These are phyloP conservation scores for Oemleria cerasiformis DNA, from an alignment of 306 rosid genomes.

Conservation along the genomic window DNA sequence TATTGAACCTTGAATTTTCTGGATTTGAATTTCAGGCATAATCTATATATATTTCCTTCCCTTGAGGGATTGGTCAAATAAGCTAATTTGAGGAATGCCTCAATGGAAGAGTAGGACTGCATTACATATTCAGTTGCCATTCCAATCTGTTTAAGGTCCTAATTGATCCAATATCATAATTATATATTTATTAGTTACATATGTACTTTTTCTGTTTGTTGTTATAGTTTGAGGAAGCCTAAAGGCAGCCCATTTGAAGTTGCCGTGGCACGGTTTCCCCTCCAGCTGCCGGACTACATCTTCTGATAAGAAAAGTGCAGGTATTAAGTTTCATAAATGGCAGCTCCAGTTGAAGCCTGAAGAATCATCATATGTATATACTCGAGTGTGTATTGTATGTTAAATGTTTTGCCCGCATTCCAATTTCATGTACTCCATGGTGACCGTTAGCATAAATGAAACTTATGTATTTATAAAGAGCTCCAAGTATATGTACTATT, in stretches of 20 bases:
- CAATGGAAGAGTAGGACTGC: too few species aligned
- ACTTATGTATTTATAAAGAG: neutral
- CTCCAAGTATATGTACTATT: too few species aligned
- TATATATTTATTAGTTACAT: too few species aligned
- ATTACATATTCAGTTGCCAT: neutral
- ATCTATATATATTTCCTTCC: neutral
- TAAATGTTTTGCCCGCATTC: neutral
- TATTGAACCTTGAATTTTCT: neutral
- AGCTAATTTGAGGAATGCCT: too few species aligned
- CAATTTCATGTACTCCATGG: neutral
- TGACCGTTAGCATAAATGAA: neutral
- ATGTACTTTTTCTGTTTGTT: neutral
- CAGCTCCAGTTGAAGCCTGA: neutral
- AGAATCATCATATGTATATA: neutral
- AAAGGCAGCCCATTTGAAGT: slow-evolving; percentile 60
- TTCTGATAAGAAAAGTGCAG: slow-evolving; percentile 38
- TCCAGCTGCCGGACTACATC: slow-evolving; percentile 71
- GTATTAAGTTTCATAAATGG: neutral
- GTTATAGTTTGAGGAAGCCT: slow-evolving; percentile 50
- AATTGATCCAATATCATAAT: too few species aligned
- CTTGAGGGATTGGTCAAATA: too few species aligned
- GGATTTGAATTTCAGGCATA: neutral
- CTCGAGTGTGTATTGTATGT: neutral
- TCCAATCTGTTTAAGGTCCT: neutral
- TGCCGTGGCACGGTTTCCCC: slow-evolving; percentile 61